phyloP scores from a whole-genome alignment of 176 grass and related monocot species.

The Zoysia pacifica region DNA sequence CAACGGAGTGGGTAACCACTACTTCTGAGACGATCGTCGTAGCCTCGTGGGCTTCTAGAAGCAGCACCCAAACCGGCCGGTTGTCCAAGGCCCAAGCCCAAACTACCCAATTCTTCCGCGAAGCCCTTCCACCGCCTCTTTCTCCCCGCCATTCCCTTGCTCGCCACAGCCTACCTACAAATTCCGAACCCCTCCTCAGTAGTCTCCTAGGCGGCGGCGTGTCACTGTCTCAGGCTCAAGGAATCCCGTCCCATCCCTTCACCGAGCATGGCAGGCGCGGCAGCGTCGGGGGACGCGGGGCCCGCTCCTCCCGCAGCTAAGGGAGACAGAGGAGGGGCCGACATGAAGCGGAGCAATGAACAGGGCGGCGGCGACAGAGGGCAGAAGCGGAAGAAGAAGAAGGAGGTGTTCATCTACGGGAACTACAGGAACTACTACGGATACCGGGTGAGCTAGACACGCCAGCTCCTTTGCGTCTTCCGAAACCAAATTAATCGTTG shows the following conservation, averaged over 20 bases:
- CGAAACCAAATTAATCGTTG: background rate
- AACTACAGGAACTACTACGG: slow-evolving; percentile 8
- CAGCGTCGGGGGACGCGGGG: too few relatives aligned
- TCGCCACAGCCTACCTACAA: background rate
- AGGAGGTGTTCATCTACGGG: too few relatives aligned
- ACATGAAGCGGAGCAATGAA: slow-evolving; percentile 14
- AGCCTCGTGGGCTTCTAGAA: background rate
- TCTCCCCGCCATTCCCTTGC: background rate
- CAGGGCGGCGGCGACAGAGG: background rate
- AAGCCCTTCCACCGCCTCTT: background rate
- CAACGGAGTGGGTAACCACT: too few relatives aligned
- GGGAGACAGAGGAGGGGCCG: background rate
- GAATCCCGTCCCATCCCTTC: background rate
- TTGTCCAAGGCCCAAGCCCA: background rate
- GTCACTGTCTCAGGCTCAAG: too few relatives aligned
- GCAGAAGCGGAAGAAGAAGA: too few relatives aligned
- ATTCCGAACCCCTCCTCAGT: background rate
- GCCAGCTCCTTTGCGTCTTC: background rate
- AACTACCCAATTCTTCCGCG: background rate
- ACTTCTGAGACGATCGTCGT: too few relatives aligned
- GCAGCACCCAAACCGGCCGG: background rate
- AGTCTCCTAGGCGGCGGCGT: background rate
- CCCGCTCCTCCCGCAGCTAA: background rate
- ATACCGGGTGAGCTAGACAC: slow-evolving; percentile 59
- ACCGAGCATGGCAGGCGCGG: too few relatives aligned